Percentiles rank a stretch among this genome's conserved stretches.
These are phyloP conservation scores for Globisporangium parvum DNA, from an alignment of 352 stramenopile species.

Conservation along the genomic window DNA sequence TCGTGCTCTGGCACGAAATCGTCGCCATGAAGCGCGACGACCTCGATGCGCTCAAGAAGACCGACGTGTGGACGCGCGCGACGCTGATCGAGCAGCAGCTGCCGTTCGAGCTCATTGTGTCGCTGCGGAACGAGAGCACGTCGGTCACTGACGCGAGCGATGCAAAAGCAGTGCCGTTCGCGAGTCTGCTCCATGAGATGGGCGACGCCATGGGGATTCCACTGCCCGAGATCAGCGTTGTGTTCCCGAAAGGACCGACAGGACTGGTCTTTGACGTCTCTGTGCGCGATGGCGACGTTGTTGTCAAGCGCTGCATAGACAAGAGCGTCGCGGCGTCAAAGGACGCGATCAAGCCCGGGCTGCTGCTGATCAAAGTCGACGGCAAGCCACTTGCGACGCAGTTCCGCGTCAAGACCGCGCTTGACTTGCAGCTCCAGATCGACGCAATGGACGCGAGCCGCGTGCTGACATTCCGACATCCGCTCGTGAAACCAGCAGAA, in stretches of 20 bases:
- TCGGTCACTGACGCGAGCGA: slow-evolving; percentile 34
- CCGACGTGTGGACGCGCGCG: slow-evolving; percentile 40
- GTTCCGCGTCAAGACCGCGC: slow-evolving; percentile 39
- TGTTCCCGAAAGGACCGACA: slow-evolving; percentile 55
- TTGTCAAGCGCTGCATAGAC: slow-evolving; percentile 32
- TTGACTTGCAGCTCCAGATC: slow-evolving; percentile 51
- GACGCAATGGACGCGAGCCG: slow-evolving; percentile 41
- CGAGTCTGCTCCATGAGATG: slow-evolving; percentile 56
- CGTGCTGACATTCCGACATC: slow-evolving; percentile 79
- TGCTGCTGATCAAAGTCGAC: slow-evolving; percentile 70
- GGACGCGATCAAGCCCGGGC: slow-evolving; percentile 57
- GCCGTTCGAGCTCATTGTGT: slow-evolving; percentile 68
- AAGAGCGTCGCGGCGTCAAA: slow-evolving; percentile 62
- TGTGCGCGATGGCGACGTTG: slow-evolving; percentile 27
- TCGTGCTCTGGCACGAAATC: slow-evolving; percentile 61
- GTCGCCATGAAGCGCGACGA: slow-evolving; percentile 56
- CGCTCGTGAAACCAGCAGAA: slow-evolving; percentile 39
- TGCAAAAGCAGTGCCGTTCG: slow-evolving; percentile 30
- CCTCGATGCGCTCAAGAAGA: slow-evolving; percentile 61
- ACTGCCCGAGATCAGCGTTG: slow-evolving; percentile 73
- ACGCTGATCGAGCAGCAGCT: slow-evolving; percentile 62
- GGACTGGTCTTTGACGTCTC: slow-evolving; percentile 52
- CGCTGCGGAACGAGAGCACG: slow-evolving; percentile 63
- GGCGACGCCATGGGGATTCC: slow-evolving; percentile 73
- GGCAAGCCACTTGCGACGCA: slow-evolving; percentile 45